Percentiles rank a stretch among this genome's conserved stretches.
These are phyloP conservation scores for Phytophthora multivora DNA, from an alignment of 352 stramenopile genomes.

Conservation along the genomic window DNA sequence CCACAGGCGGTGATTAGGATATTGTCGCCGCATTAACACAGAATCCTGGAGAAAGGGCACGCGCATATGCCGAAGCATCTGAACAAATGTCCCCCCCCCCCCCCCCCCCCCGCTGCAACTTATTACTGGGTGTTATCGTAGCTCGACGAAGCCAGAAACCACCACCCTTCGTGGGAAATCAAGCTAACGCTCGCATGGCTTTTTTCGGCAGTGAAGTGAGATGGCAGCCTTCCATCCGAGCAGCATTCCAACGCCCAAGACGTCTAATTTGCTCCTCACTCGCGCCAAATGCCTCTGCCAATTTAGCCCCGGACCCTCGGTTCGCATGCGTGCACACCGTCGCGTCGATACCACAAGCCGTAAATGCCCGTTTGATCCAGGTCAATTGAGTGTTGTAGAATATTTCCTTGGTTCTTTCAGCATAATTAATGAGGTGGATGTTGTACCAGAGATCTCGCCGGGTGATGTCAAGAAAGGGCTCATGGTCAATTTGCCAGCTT, in stretches of 20 bases:
- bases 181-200: background rate
- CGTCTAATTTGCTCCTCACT: slow-evolving; percentile 5
- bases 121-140: background rate
- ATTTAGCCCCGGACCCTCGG: slow-evolving; percentile 1
- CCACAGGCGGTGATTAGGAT: slow-evolving; percentile 7
- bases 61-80: slow-evolving; percentile 5
- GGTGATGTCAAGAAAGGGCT: background rate
- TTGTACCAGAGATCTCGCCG: background rate
- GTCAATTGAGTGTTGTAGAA: slow-evolving; percentile 8
- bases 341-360: slow-evolving; percentile 1
- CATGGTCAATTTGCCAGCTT: slow-evolving; percentile 2
- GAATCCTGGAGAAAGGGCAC: background rate
- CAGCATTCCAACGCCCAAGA: background rate
- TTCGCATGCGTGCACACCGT: slow-evolving; percentile 7
- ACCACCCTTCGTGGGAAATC: background rate
- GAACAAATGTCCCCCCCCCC: background rate
- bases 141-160: background rate
- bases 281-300: background rate
- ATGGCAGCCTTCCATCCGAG: background rate
- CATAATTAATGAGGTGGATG: background rate
- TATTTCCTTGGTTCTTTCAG: background rate
- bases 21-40: background rate
- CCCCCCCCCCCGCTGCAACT: background rate
- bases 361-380: background rate
- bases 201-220: slow-evolving; percentile 1